These are phyloP conservation scores for Meripilus lineatus DNA, from an alignment of 1,284 basidiomycete genomes.

Conservation along the genomic window DNA sequence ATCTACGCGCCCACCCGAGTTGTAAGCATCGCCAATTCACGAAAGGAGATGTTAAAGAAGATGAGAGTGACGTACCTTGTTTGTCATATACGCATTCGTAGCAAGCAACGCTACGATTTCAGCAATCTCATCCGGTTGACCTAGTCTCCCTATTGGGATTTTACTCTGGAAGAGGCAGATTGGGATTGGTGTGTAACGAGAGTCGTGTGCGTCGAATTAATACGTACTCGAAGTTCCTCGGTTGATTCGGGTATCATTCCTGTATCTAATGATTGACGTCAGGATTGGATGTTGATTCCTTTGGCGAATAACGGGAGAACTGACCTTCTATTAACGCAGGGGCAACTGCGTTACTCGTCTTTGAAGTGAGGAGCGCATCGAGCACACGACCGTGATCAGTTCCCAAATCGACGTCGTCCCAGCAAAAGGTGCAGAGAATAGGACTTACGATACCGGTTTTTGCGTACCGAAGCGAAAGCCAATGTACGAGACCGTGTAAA, in stretches of 20 bases:
- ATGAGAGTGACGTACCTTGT: conserved; percentile 37
- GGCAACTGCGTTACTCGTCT: conserved; percentile 51
- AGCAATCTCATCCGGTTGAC: conserved; percentile 45
- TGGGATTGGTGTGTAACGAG: not conserved
- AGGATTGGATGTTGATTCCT: not conserved
- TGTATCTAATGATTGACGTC: conserved; percentile 29
- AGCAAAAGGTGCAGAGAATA: not conserved
- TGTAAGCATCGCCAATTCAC: not conserved
- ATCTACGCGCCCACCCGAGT: conserved; percentile 15
- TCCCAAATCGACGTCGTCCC: not conserved
- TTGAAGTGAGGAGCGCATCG: not conserved
- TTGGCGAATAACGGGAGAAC: not conserved
- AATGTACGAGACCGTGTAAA: conserved; percentile 49
- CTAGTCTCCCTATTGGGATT: conserved; percentile 48
- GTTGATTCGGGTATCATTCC: conserved; percentile 41
- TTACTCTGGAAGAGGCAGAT: conserved; percentile 27
- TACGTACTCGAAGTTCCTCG: conserved; percentile 28
- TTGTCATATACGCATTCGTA: conserved; percentile 49
- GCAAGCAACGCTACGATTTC: conserved; percentile 44
- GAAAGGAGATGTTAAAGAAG: too few species aligned
- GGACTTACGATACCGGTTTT: conserved; percentile 45
- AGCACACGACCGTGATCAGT: not conserved
- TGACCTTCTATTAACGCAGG: conserved; percentile 46
- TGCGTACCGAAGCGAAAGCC: conserved; percentile 48
- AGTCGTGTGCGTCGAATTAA: not conserved